phyloP scores from a whole-genome alignment of 148 eudicot species.

The Cornus florida region DNA sequence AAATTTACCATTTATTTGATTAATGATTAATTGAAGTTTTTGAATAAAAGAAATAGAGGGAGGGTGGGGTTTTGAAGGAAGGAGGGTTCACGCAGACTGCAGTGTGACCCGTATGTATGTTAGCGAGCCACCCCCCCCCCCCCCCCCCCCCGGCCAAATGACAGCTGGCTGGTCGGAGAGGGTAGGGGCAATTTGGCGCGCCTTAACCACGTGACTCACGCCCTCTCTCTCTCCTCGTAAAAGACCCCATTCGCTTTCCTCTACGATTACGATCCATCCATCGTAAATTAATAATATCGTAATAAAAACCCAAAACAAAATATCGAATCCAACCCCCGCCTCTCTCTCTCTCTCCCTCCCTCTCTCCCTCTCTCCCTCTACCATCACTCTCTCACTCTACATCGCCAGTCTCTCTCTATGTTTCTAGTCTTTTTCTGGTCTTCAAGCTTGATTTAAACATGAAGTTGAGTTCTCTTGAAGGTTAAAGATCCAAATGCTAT shows the following conservation, averaged over 20 bases:
- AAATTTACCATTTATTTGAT: too few relatives aligned
- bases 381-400: neutral
- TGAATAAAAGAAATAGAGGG: too few relatives aligned
- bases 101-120: neutral
- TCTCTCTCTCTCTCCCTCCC: neutral
- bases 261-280: neutral
- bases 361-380: too few relatives aligned
- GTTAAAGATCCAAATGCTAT: neutral
- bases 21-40: too few relatives aligned
- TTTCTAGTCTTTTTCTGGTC: neutral
- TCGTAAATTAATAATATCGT: neutral
- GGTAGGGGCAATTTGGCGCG: neutral
- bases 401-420: neutral
- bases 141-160: too few relatives aligned
- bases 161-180: neutral
- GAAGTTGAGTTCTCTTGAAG: neutral
- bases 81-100: neutral
- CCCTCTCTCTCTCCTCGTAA: neutral
- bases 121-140: neutral
- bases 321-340: neutral
- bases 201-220: neutral
- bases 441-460: neutral
- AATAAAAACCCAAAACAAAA: neutral
- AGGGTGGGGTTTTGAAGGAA: too few relatives aligned
- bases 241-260: neutral